Base-by-base conservation (phyloP, 169 alveolate genomes). In the Plasmodium fragile region DNA sequence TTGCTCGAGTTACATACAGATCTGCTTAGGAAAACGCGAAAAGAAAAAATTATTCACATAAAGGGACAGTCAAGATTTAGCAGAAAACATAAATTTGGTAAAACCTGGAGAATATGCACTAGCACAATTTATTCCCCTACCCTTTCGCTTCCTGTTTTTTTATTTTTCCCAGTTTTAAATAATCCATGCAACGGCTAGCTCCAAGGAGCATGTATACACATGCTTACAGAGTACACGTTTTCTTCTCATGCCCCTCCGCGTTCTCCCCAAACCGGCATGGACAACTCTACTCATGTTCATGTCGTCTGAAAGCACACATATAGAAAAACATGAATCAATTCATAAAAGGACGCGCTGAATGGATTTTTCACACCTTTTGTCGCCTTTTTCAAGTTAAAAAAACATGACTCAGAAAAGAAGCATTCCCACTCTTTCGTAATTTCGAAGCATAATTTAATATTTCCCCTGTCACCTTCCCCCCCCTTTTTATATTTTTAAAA, bases 371-470 rank as follows among this genome's bases (percentile, higher is more conserved):
- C 41, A 84, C 53, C 55, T 43, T 71, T 41, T 43, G 77, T 49
- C 41, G 36, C 65, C 34, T 45, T 70, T 49, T 73, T 49, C 92
- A 84, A 84, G 92, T 84, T 59, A 82, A 69, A 34, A 82, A 34
- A 82, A 59, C 16, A 18, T 22, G n/a, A 36, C 34, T 59, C 22
- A 49, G 6, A 49, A 65, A 82, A 34, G 13, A 59, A 25, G 52
- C 25, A 32, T 39, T 32, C 22, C 36, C 16, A 59, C 36, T 4
- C 34, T 13, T 82, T 36, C 32, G 41, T 52, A 28, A 52, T 81
- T 52, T 81, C 39, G 4, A 39, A 39, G 59, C 30, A 13, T 41
- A 41, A 55, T n/a, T 55, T 59, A 36, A 34, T 82, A 59, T 41
- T 82, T 65, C 10, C 70, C 70, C 25, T 16, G 25, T 55, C 72